Conservation (phyloP, 345 rosid species). For the Eucalyptus albens region DNA sequence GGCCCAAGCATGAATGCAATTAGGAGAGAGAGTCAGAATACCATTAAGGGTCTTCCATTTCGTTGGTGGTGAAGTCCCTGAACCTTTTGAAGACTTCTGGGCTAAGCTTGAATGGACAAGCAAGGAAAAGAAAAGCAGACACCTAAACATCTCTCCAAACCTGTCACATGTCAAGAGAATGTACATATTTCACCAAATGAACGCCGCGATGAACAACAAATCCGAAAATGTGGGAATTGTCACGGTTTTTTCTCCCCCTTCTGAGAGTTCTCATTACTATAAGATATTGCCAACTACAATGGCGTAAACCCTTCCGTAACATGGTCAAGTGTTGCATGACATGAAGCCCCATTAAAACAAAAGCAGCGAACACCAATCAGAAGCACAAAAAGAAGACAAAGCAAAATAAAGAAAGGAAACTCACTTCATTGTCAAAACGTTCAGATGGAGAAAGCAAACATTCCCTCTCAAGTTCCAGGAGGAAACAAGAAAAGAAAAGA, state of each 20-base stretch:
- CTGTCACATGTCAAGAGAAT: not conserved
- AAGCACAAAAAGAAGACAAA: not conserved
- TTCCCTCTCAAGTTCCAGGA: constrained; percentile 24
- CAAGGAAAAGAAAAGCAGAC: constrained; percentile 27
- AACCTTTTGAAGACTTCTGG: not conserved
- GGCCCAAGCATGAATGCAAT: not conserved
- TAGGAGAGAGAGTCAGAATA: not conserved
- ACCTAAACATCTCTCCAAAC: constrained; percentile 28
- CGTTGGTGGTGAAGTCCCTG: constrained; percentile 3
- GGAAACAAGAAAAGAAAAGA: not conserved
- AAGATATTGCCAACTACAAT: not conserved
- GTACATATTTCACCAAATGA: not conserved
- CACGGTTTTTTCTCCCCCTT: not conserved
- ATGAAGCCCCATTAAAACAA: not conserved
- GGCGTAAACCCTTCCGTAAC: not conserved
- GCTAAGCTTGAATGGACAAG: constrained; percentile 21
- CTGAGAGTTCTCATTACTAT: not conserved
- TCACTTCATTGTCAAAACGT: not conserved
- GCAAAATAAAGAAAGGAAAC: not conserved
- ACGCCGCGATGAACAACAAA: not conserved
- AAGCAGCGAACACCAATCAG: not conserved
- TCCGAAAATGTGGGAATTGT: not conserved
- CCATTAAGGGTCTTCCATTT: constrained; percentile 64
- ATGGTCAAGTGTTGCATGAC: not conserved
- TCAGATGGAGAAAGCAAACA: not conserved